phyloP scores from a whole-genome alignment of 176 grass and related monocot genomes.

The Oryza nivara region DNA sequence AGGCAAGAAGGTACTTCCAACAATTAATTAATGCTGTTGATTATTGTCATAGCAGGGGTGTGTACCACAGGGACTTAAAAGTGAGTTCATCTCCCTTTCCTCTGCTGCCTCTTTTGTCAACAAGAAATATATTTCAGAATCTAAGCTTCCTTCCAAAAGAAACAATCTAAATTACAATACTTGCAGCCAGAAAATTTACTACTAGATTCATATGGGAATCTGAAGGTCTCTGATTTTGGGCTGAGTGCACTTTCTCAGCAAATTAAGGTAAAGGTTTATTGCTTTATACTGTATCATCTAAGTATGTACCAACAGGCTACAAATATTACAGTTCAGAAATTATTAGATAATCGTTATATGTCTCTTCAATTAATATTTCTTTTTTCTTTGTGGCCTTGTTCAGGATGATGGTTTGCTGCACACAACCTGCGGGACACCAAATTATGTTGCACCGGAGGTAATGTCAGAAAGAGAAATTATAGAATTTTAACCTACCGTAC shows the following conservation, averaged over 20 bases:
- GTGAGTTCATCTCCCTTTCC: slow-evolving; percentile 39
- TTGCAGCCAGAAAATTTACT: slow-evolving; percentile 92
- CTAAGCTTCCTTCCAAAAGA: slow-evolving; percentile 3
- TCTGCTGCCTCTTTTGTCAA: not conserved
- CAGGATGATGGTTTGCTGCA: slow-evolving; percentile 97
- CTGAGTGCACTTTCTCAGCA: slow-evolving; percentile 90
- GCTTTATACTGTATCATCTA: not conserved
- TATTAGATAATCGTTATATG: not conserved
- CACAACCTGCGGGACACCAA: slow-evolving; percentile 95
- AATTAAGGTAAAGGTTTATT: slow-evolving; percentile 67
- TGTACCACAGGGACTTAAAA: slow-evolving; percentile 95
- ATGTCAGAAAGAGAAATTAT: not conserved
- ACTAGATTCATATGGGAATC: slow-evolving; percentile 75
- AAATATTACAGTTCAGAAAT: not conserved
- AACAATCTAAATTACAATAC: slow-evolving; percentile 24
- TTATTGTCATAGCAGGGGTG: slow-evolving; percentile 99
- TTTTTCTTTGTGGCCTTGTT: slow-evolving; percentile 32
- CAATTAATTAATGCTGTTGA: slow-evolving; percentile 97
- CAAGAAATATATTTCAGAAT: slow-evolving; percentile 28
- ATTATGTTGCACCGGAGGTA: slow-evolving; percentile 99
- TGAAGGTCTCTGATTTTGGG: slow-evolving; percentile 97
- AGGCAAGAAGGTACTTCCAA: slow-evolving; percentile 94
- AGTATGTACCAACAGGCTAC: not conserved
- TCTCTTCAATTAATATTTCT: not conserved
- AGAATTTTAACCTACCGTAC: not conserved